Evolutionary conservation across 2,329 filamentous ascomycete species (phyloP), one percentile per base, ranked within the genome.

Genomic region (Botrytis squamosa): DNA sequence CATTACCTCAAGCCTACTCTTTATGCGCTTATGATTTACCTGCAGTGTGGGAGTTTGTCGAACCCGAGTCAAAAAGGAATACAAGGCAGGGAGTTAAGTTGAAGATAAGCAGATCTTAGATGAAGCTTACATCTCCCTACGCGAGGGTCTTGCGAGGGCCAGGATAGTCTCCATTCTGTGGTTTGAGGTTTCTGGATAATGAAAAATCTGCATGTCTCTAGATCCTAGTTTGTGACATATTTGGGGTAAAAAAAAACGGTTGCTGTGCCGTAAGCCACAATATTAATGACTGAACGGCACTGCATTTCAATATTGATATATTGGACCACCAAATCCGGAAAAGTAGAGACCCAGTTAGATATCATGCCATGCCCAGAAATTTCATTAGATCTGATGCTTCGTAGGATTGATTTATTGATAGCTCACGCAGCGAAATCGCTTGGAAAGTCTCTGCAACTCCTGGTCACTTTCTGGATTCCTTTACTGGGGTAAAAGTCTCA

Each of bases 231-330:
- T 14, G 46, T 55, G 33, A 55, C 33, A 38, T 67, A 25, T n/a
- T 66, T 38, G 33, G 29, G 69, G 59, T 52, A 38, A 59, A 44
- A 66, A 42, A 72, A 44, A 72, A 72, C 70, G 70, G 63, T 49
- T 36, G 46, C 49, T 72, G 44, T 71, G 69, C 60, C 70, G 70
- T 40, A 67, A 67, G 70, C 70, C 70, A 72, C 70, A 67, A 42
- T 71, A 71, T 42, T 38, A 38, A 36, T 71, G 70, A 65, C 44
- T 65, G 70, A 66, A 59, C 70, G 49, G 65, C 22, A 72, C 49
- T 65, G 70, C 70, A 67, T 55, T 59, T 42, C 44, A 67, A 57
- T 57, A 72, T 67, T 22, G 70, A 72, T 72, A 68, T 67, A 72
- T 67, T 67, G 70, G 40, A 22, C 42, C 22, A 71, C 49, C 40